Evolutionary conservation across 2,329 filamentous ascomycete genomes (phyloP).

Genomic region (Fusarium sp.): DNA sequence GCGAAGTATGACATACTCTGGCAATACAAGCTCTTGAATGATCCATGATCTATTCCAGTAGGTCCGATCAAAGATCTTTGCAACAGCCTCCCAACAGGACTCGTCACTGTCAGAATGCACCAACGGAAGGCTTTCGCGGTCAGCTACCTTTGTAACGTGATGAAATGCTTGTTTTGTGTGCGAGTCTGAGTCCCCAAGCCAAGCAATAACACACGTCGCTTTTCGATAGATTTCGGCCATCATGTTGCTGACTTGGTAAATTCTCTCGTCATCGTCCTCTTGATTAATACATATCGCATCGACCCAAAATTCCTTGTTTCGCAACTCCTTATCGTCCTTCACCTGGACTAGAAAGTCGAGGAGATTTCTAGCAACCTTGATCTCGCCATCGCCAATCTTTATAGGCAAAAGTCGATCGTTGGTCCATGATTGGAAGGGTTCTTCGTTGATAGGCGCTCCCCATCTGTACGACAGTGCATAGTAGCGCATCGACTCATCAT

Average conservation of each 20-base stretch:
- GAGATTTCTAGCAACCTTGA: neutral
- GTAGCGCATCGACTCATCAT: neutral
- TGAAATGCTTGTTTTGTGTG: neutral
- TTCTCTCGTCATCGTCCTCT: neutral
- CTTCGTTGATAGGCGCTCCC: neutral
- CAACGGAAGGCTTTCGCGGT: neutral
- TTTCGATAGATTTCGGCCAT: neutral
- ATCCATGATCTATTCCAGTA: neutral
- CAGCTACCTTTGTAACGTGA: neutral
- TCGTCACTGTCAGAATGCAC: neutral
- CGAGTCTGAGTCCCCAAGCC: neutral
- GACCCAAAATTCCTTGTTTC: neutral
- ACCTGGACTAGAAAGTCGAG: neutral
- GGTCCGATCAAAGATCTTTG: neutral
- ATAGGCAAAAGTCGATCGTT: neutral
- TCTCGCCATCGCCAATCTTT: fast-evolving
- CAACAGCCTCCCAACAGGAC: neutral
- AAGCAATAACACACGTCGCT: neutral
- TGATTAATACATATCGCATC: neutral
- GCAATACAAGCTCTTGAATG: neutral
- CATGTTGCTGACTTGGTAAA: neutral
- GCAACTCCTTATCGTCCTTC: neutral
- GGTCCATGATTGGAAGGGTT: neutral
- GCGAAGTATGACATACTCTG: neutral
- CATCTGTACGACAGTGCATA: neutral